Conservation (phyloP, 768 basidiomycete genomes). For the Crucibulum laeve region DNA sequence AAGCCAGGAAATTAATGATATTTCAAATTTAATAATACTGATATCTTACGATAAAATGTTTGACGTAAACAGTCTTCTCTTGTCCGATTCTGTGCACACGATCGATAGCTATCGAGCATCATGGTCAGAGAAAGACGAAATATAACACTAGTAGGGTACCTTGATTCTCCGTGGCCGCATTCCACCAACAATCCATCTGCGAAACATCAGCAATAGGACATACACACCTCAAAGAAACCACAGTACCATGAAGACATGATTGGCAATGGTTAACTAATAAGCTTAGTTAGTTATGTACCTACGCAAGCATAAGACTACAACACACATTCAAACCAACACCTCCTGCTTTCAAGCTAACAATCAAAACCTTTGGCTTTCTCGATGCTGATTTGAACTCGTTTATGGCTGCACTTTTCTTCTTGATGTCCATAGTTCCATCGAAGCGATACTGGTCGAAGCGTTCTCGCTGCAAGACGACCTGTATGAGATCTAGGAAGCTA, state of each 20-base stretch:
- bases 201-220: conserved; percentile 5
- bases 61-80: conserved; percentile 77
- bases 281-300: conserved; percentile 3
- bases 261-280: conserved; percentile 66
- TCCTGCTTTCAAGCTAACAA: conserved; percentile 84
- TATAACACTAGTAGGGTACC: conserved; percentile 28
- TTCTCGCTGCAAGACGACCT: conserved; percentile 66
- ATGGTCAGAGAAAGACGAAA: neutral
- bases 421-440: conserved; percentile 90
- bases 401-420: conserved; percentile 72
- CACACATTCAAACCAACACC: conserved; percentile 86
- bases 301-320: neutral
- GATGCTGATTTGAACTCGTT: conserved; percentile 71
- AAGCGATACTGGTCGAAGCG: conserved; percentile 70
- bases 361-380: conserved; percentile 68
- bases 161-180: conserved; percentile 79
- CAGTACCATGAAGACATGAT: conserved; percentile 82
- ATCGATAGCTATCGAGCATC: conserved; percentile 57
- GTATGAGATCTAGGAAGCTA: conserved; percentile 80
- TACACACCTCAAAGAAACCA: neutral
- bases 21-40: neutral
- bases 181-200: conserved; percentile 95
- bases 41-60: conserved; percentile 80
- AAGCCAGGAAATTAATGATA: neutral
- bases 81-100: conserved; percentile 85